Conservation (phyloP, 257 asterid species). For the Penstemon newberryi region DNA sequence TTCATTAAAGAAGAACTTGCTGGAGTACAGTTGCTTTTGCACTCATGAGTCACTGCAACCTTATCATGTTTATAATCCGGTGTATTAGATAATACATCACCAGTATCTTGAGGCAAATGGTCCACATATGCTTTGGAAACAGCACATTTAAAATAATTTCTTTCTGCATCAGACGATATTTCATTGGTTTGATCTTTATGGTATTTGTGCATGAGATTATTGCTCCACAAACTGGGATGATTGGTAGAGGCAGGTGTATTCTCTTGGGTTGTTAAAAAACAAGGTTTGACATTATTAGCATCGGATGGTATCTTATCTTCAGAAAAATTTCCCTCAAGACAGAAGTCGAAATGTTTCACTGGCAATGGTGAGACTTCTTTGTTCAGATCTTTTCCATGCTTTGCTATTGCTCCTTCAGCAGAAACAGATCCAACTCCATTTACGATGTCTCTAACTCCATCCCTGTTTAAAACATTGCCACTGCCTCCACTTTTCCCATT, state of each 20-base stretch:
- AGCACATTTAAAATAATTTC: slow-evolving; percentile 33
- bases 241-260: slow-evolving; percentile 34
- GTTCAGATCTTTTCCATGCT: slow-evolving; percentile 49
- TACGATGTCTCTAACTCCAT: slow-evolving; percentile 28
- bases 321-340: slow-evolving; percentile 49
- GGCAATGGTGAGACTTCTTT: slow-evolving; percentile 82
- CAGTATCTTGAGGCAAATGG: slow-evolving; percentile 33
- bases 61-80: slow-evolving; percentile 36
- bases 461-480: slow-evolving; percentile 29
- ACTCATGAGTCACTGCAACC: slow-evolving; percentile 34
- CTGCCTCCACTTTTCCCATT: slow-evolving; percentile 40
- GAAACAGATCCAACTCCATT: slow-evolving; percentile 43
- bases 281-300: slow-evolving; percentile 33
- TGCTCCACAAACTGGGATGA: slow-evolving; percentile 30
- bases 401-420: slow-evolving; percentile 40
- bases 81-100: slow-evolving; percentile 36
- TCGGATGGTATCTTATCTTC: slow-evolving; percentile 37
- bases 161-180: slow-evolving; percentile 34
- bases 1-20: slow-evolving; percentile 53
- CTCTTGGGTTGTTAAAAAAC: slow-evolving; percentile 32
- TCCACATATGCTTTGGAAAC: slow-evolving; percentile 34
- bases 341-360: slow-evolving; percentile 91
- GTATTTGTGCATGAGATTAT: slow-evolving; percentile 17
- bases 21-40: slow-evolving; percentile 55
- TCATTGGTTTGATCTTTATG: slow-evolving; percentile 32